Evolutionary conservation across 768 basidiomycete species (phyloP), one percentile per base, ranked within the genome.

Genomic region (Pleurotus eryngii): DNA sequence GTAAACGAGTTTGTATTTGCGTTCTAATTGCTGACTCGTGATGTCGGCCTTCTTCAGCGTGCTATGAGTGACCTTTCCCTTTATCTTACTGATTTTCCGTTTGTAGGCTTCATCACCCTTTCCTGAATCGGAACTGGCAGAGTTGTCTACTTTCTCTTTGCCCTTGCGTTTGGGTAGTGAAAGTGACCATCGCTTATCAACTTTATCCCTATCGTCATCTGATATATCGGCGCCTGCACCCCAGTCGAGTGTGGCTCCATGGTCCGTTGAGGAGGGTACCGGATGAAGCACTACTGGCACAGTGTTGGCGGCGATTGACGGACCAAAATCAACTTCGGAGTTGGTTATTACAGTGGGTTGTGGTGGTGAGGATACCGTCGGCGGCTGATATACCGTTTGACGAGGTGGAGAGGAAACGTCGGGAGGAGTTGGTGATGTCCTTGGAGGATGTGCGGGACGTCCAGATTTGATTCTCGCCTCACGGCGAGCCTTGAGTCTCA

Each of bases 171-270:
- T 89, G 4, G 79, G 71, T 46, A 85, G 76, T 2, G 82, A 76
- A 57, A 85, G 65, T 2, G 77, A 67, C 89, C 89, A 90, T 43
- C 80, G 80, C 57, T 74, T 80, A 39, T 89, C 87, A n/a, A 63
- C 30, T 60, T 71, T 79, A 39, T 84, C 83, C 61, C 71, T 79
- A 38, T 84, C 83, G 26, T 87, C 82, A 12, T 84, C 84, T 1
- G 77, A 68, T 12, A 68, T 68, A 26, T 76, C 67, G n/a, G 80
- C 77, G n/a, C 81, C 78, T n/a, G 80, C 77, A n/a, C 81, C 78
- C 90, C 90, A 92, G 63, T 92, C 90, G 37, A 91, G 70, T 1
- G 87, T 87, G 24, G 74, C 72, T 4, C 89, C 90, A 56, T 86
- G 84, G 65, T 90, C 81, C 5, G 78, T 76, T 6, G 89, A 90